These are phyloP conservation scores for Vachellia pachyceras DNA, from an alignment of 306 rosid species.

Conservation along the genomic window DNA sequence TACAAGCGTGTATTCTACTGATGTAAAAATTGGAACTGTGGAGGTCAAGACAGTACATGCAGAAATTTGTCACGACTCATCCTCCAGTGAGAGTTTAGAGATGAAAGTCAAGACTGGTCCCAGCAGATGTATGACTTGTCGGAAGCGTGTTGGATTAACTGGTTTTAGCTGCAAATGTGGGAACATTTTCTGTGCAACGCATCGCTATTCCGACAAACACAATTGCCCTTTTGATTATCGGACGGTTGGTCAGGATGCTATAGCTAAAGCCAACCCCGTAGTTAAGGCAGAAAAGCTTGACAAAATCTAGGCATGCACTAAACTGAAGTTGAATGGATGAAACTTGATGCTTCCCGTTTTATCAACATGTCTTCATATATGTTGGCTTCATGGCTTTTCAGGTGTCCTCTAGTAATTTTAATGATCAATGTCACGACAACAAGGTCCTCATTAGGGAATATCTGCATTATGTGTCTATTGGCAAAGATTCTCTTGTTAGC, in stretches of 20 bases:
- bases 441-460: neutral
- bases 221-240: conserved; percentile 67
- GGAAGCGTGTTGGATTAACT: conserved; percentile 74
- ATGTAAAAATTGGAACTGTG: conserved; percentile 47
- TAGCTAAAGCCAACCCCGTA: conserved; percentile 81
- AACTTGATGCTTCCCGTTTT: conserved; percentile 39
- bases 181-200: conserved; percentile 61
- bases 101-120: conserved; percentile 56
- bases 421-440: neutral
- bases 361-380: conserved; percentile 37
- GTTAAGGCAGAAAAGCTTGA: conserved; percentile 83
- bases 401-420: conserved; percentile 35
- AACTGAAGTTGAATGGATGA: conserved; percentile 39
- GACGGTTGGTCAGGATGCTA: conserved; percentile 63
- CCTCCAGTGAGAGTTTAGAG: conserved; percentile 52
- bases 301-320: conserved; percentile 59
- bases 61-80: conserved; percentile 46
- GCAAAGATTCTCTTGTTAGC: conserved; percentile 4
- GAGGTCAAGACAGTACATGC: conserved; percentile 39
- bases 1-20: conserved; percentile 38
- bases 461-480: neutral
- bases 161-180: conserved; percentile 87
- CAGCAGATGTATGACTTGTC: conserved; percentile 65
- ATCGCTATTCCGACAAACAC: conserved; percentile 79
- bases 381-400: conserved; percentile 46